Evolutionary conservation across 805 yeast species (phyloP), one percentile per base, ranked within the genome.

Genomic region (Starmerella asiatica): DNA sequence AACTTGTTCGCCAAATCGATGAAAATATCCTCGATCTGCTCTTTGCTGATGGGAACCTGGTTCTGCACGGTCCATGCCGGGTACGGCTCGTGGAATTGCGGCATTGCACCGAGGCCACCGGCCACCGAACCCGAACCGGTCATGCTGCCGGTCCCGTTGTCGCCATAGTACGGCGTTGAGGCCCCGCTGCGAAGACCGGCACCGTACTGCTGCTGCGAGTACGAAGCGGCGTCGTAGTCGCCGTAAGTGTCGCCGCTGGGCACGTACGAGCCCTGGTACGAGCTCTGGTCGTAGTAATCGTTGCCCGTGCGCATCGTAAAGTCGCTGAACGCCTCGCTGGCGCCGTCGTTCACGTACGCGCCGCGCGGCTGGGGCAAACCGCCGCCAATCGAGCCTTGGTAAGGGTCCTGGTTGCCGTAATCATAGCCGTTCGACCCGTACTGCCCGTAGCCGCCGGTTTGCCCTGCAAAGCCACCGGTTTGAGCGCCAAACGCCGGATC

Each of bases 61-160:
- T 67, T 86, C 62, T 91, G 97, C 34, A 93, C 93, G 20, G 95
- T 82, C 98, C 98, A 91, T 37, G 98, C 97, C 32, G 99, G 98
- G 61, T 88, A 91, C 26, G 98, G 99, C 61, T 91, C 91, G 33
- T 85, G 75, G 44, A 46, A 46, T n/a, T 43, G 44, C 7, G 50
- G 50, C 46, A 44, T 37, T 8, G 26, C 30, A 17, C 19, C 28
- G 14, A 18, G 18, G 4, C 30, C 29, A 34, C 41, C 43, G 21
- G 29, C 40, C 11, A 36, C 31, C 14, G 32, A n/a, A 31, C 34
- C 36, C 16, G 18, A 7, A 64, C 79, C 52, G 59, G 83, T 78
- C 69, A 76, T 64, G 55, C 81, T 47, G 24, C 33, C 39, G 33
- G 34, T 34, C 29, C 42, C 46, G 45, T 21, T 21, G 41, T 75